Conservation (phyloP, 441 rosid genomes). For the Pelargonium fulgidum region DNA sequence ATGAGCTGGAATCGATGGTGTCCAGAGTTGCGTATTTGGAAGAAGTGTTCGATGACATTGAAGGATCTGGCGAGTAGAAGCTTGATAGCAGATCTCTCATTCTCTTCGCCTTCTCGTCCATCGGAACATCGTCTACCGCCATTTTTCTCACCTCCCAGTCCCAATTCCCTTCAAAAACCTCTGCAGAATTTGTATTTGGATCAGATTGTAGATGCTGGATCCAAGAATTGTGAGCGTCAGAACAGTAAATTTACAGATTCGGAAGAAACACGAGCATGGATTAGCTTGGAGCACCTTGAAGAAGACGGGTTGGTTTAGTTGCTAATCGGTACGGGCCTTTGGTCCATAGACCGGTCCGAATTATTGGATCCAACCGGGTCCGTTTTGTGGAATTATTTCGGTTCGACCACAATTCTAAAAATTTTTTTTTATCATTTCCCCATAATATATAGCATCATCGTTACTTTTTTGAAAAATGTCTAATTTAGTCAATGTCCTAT, state of each 20-base stretch:
- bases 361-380: too few species aligned
- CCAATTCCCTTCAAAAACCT: neutral
- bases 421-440: too few species aligned
- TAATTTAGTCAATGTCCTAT: too few species aligned
- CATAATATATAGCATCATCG: too few species aligned
- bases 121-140: conserved; percentile 58
- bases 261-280: neutral
- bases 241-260: neutral
- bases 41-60: conserved; percentile 36
- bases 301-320: conserved; percentile 9
- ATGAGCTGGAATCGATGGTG: conserved; percentile 65
- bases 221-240: conserved; percentile 1
- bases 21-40: conserved; percentile 52
- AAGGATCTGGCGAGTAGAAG: conserved; percentile 90
- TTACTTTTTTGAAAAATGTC: too few species aligned
- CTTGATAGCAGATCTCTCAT: conserved; percentile 96
- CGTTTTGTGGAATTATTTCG: too few species aligned
- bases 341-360: too few species aligned
- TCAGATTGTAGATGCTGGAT: neutral
- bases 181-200: neutral
- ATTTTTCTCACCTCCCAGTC: conserved; percentile 21
- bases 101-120: conserved; percentile 98
- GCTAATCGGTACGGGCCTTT: neutral
- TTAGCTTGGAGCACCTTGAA: neutral
- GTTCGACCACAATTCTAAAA: too few species aligned